phyloP scores from a whole-genome alignment of 164 flowering plant species.

The Vitis labrusca region DNA sequence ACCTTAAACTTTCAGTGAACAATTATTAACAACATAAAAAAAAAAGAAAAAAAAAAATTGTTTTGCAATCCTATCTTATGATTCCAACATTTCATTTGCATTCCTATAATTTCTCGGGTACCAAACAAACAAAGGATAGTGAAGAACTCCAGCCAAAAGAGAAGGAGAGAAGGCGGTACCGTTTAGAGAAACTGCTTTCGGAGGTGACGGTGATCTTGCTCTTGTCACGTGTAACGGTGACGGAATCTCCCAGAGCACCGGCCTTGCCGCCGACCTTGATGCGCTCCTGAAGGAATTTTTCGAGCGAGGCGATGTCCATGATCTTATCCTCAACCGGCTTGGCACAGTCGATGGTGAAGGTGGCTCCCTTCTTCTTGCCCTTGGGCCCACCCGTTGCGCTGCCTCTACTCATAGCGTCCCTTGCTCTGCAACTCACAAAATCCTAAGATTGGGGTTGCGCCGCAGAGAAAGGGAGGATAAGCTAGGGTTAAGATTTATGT shows the following conservation, averaged over 20 bases:
- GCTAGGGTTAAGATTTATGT: too few species aligned
- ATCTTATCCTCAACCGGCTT: slow-evolving; percentile 35
- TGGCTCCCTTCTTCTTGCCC: slow-evolving; percentile 29
- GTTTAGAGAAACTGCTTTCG: slow-evolving; percentile 28
- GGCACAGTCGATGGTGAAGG: slow-evolving; percentile 28
- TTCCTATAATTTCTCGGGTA: neutral
- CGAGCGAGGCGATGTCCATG: slow-evolving; percentile 3
- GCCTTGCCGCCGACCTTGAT: slow-evolving; percentile 36
- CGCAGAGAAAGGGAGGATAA: too few species aligned
- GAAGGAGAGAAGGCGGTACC: slow-evolving; percentile 8
- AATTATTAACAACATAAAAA: too few species aligned
- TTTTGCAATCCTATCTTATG: too few species aligned
- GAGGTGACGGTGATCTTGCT: slow-evolving; percentile 27
- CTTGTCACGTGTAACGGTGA: slow-evolving; percentile 28
- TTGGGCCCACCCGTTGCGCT: slow-evolving; percentile 16
- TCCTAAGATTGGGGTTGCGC: too few species aligned
- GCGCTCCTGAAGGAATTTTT: slow-evolving; percentile 33
- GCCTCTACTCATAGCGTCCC: slow-evolving; percentile 15
- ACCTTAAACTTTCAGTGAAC: too few species aligned
- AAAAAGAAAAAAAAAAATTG: too few species aligned
- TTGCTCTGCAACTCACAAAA: neutral
- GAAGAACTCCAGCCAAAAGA: too few species aligned
- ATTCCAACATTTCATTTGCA: neutral
- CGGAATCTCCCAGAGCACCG: slow-evolving; percentile 27
- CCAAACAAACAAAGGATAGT: neutral